Conservation (phyloP, 2,329 filamentous ascomycete genomes). For the Albifimbria verrucaria region DNA sequence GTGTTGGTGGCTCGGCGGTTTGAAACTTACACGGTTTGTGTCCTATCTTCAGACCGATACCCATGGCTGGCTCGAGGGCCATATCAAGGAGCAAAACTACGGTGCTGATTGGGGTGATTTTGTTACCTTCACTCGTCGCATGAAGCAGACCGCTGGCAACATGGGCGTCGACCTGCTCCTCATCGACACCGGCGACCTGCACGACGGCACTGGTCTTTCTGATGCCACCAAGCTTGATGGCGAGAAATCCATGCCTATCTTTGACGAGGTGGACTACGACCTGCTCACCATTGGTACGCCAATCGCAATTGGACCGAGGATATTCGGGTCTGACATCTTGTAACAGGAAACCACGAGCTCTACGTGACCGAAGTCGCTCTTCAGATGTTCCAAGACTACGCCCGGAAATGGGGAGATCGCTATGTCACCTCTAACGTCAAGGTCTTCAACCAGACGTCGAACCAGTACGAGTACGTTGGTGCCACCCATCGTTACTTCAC, state of each 20-base stretch:
- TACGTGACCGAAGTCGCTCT: conserved; percentile 61
- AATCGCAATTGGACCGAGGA: background rate
- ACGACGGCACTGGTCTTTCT: conserved; percentile 61
- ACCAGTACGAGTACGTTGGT: conserved; percentile 38
- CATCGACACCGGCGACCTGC: conserved; percentile 63
- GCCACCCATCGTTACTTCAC: conserved; percentile 42
- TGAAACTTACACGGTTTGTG: background rate
- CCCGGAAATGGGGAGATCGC: conserved; percentile 48
- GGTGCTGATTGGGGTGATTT: conserved; percentile 66
- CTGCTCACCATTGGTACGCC: conserved; percentile 36
- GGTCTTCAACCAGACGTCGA: conserved; percentile 35
- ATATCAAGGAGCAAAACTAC: conserved; percentile 60
- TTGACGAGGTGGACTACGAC: conserved; percentile 39
- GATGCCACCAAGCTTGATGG: conserved; percentile 59
- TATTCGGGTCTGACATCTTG: too few relatives aligned
- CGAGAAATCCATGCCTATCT: conserved; percentile 45
- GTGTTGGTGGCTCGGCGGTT: too few relatives aligned
- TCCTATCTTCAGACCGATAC: conserved; percentile 45
- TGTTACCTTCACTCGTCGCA: conserved; percentile 55
- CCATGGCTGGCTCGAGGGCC: conserved; percentile 59
- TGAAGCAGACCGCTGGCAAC: conserved; percentile 55
- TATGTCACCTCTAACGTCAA: conserved; percentile 45
- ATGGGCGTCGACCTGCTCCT: conserved; percentile 58
- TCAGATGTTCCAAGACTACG: conserved; percentile 57
- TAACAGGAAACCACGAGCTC: conserved; percentile 59